A percentile compares a stretch with the other conserved stretches of the same genome.
Conservation (phyloP, 2,329 filamentous ascomycete genomes). For the Pseudonectria buxi region DNA sequence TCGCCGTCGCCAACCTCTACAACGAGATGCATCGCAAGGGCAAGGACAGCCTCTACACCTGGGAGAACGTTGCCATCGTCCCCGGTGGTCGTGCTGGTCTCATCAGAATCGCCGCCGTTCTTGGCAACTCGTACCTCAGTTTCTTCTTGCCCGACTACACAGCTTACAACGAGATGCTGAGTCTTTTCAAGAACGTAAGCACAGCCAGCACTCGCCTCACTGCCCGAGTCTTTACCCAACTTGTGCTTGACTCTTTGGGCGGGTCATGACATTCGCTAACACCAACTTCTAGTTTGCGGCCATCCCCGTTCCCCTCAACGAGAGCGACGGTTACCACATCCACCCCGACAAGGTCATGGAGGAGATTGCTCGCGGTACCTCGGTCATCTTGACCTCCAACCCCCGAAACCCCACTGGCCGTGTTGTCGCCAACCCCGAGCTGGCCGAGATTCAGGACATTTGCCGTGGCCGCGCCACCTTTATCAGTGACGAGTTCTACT, state of each 20-base stretch:
- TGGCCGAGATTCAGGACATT: slow-evolving; percentile 87
- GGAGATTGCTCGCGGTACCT: slow-evolving; percentile 78
- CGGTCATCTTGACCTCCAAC: slow-evolving; percentile 90
- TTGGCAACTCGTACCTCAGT: slow-evolving; percentile 85
- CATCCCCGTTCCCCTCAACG: slow-evolving; percentile 76
- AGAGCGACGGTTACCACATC: slow-evolving; percentile 87
- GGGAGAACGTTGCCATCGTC: slow-evolving; percentile 96
- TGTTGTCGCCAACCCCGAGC: slow-evolving; percentile 76
- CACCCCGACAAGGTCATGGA: slow-evolving; percentile 89
- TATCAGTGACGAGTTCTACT: slow-evolving; percentile 96
- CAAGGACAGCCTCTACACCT: slow-evolving; percentile 85
- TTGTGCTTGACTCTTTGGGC: background rate
- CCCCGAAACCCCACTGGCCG: slow-evolving; percentile 90
- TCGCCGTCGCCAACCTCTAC: slow-evolving; percentile 86
- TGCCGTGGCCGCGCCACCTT: slow-evolving; percentile 85
- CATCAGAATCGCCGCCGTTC: slow-evolving; percentile 88
- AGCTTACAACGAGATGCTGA: slow-evolving; percentile 96
- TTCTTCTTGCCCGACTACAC: slow-evolving; percentile 97
- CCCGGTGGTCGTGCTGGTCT: slow-evolving; percentile 87
- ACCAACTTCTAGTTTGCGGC: slow-evolving; percentile 59
- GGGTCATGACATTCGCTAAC: slow-evolving; percentile 5
- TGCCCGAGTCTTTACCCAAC: background rate
- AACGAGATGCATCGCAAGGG: slow-evolving; percentile 86
- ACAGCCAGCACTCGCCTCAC: background rate
- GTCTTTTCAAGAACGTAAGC: slow-evolving; percentile 78